Evolutionary conservation across 768 basidiomycete genomes (phyloP), one percentile per base, ranked within the genome.

Genomic region (Leccinellum luteum): DNA sequence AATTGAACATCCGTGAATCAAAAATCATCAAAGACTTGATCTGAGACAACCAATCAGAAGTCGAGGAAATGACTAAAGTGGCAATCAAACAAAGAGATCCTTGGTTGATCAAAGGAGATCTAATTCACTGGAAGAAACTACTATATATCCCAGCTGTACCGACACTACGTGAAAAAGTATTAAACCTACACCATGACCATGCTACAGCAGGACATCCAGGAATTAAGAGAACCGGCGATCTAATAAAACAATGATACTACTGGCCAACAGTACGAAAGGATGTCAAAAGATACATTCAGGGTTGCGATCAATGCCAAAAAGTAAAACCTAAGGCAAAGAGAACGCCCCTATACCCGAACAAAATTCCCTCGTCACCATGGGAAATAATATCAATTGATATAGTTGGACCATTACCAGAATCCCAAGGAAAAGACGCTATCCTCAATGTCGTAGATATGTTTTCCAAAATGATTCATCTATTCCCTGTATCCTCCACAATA

Each of bases 261-360:
- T 48, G 27, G 47, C 27, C 3, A 0, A 17, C 4, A 0, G 2
- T 48, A 0, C 7, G 14, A 1, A 27, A n/a, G 13, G 48, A 49
- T 4, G 1, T 31, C 2, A 3, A 12, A 0, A 13, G 0, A 31
- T 49, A 49, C 3, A 6, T 49, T 1, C 2, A 13, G 4, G 28
- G 28, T 3, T 49, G 48, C 0, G 28, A 49, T 1, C n/a, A 2
- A 1, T 49, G 28, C 8, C 49, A 50, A 34, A 50, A 50, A 4
- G 4, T 15, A 2, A 19, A n/a, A 9, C 3, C 4, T 13, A 9
- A 31, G 14, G 0, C 12, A 6, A 21, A 31, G 2, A 0, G 1
- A 6, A 50, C 31, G 0, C 49, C 51, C 1, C 10, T 57, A 0
- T n/a, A 52, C 7, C 51, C 45, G 0, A 32, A 48, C 9, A 15